Percentiles rank a stretch among this genome's conserved stretches.
Conservation (phyloP, 176 grass and related monocot genomes). For the Eragrostis nindensis region DNA sequence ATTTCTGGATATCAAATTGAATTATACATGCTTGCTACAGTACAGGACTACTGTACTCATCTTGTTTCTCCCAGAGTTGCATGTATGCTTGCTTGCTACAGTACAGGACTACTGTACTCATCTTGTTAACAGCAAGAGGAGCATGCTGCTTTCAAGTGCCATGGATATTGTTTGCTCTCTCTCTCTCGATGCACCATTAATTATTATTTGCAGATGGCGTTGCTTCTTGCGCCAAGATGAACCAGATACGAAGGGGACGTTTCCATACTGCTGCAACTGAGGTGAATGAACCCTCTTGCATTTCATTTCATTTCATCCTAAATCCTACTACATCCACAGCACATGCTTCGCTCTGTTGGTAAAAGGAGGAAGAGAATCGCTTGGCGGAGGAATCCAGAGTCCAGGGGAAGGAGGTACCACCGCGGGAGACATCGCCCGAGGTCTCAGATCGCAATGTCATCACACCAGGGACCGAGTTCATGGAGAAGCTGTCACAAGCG, state of each 20-base stretch:
- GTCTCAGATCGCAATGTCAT: conserved; percentile 62
- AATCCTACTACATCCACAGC: neutral
- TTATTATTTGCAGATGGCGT: conserved; percentile 58
- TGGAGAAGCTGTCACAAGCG: conserved; percentile 59
- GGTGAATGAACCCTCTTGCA: no score
- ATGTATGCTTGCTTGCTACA: no score
- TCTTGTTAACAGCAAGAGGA: no score
- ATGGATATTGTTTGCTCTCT: no score
- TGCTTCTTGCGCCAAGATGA: conserved; percentile 79
- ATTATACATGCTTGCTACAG: no score
- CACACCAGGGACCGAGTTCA: conserved; percentile 68
- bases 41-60: neutral
- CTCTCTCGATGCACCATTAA: no score
- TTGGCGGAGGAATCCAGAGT: conserved; percentile 39
- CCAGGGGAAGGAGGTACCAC: conserved; percentile 19
- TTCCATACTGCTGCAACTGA: no score
- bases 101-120: neutral
- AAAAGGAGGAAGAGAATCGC: conserved; percentile 49
- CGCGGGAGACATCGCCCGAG: neutral
- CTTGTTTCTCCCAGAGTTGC: no score
- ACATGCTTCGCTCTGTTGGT: neutral
- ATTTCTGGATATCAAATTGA: neutral
- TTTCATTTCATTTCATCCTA: no score
- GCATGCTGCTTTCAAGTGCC: no score
- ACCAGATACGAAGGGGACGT: conserved; percentile 28